Base-by-base conservation (phyloP, 139 green algal genomes). In the Coelastrella sp. region DNA sequence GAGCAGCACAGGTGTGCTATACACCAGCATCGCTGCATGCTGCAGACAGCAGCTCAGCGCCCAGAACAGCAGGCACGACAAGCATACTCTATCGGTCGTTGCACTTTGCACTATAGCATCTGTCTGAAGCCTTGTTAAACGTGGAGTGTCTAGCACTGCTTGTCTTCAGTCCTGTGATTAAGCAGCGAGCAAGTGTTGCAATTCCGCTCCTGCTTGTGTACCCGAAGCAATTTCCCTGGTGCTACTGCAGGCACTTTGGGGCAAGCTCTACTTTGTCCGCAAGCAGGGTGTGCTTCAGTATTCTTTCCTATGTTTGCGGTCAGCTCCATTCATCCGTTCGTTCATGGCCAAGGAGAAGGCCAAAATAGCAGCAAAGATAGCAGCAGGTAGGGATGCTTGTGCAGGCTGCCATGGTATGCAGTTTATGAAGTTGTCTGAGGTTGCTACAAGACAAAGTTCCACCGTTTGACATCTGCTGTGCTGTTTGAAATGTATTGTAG, bases 261-360 rank as follows among this genome's bases (percentile, higher is more conserved):
- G 13, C 4, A 64, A 27, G 19, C 23, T 69, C 4, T 59, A 37
- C 9, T 27, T 40, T 38, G n/a, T 69, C 5, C 53, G 75, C 23
- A 63, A 64, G 25, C 75, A 53, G n/a, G 75, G 75, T 0, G 2
- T 69, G 0, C 30, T 82, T 5, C 45, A 82, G 11, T 82, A 60
- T 25, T 34, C 53, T n/a, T 82, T 60, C 53, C 8, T 40, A 3
- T 53, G 21, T 6, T 21, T 82, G 53, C 34, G 53, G 0, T 27
- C 51, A 69, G 75, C 75, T 1, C 75, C 75, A 9, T 9, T 69
- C 23, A 51, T 82, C 23, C 32, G 75, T n/a, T n/a, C n/a, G n/a
- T n/a, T n/a, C n/a, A n/a, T n/a, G n/a, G n/a, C n/a, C n/a, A n/a
- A n/a, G n/a, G n/a, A n/a, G n/a, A n/a, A n/a, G n/a, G n/a, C n/a